Base-by-base conservation (phyloP, 2,329 filamentous ascomycete genomes). In the Epichloe baconii region DNA sequence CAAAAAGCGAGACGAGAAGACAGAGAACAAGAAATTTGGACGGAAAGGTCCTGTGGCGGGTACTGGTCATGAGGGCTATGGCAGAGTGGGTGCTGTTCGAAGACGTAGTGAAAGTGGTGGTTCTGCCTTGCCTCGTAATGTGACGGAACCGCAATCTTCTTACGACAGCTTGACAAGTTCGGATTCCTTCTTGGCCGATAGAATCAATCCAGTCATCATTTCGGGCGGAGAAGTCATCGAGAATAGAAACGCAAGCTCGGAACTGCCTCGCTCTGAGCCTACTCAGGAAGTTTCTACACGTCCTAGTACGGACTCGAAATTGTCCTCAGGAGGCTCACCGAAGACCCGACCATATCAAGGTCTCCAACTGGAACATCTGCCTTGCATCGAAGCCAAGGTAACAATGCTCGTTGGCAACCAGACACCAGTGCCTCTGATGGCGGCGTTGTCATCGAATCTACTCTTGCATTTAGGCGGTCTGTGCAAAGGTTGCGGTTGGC, bases 21-120 rank as follows among this genome's bases (percentile, higher is more conserved):
- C 58, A 1, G 59, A 59, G 26, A 59, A 59, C 46, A 63, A 59
- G 44, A 44, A 47, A 3, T 23, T 71, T 23, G 78, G 85, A 21
- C 44, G 52, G 31, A 91, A 88, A 66, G 90, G 91, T 0, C 91
- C 91, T 21, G 80, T 78, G 15, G 91, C 91, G 41, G 91, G 91
- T n/a, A 97, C 91, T 38, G 91, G 91, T 0, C 89, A 97, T 61
- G 91, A 97, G 69, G 85, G 85, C 1, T 90, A 91, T 60, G 85
- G 85, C 0, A 78, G 77, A 51, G 72, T 87, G 51, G 80, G 82
- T 3, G 70, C 75, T 5, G 60, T 71, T 34, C 78, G 82, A 52
- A 77, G 83, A 34, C 78, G 84, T 50, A 88, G 82, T 59, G 79
- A 76, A 53, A 83, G 79, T 59, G 69, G 73, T 19, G 69, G 73